Evolutionary conservation across 768 basidiomycete genomes (phyloP), one percentile per base, ranked within the genome.

Genomic region (Collybiopsis confluens): DNA sequence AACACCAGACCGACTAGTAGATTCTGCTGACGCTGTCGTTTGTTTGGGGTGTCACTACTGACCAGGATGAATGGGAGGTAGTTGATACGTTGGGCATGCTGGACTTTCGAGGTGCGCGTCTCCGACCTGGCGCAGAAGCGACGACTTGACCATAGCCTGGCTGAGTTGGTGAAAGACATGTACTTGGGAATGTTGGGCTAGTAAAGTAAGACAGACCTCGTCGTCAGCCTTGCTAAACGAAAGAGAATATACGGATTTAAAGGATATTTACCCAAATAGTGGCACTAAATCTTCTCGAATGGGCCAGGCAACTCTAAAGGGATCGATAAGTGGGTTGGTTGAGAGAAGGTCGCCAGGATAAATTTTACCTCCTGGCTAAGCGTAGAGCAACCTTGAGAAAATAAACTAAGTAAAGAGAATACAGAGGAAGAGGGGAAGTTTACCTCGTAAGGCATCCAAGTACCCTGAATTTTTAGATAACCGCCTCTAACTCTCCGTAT

Each of bases 401-500:
- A 33, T 13, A 6, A n/a, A 6, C 30, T 33, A 62, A 59, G 52
- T 37, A 35, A 47, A 50, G 15, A 58, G 57, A 37, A 45, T 46
- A 37, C 16, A 20, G 6, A 37, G 28, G 15, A 48, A 47, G 13
- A 35, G 28, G 28, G 37, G 38, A 36, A 24, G 65, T 78, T 57
- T 60, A 88, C 87, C 76, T 90, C 91, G 69, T 88, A 93, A 30
- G 91, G 91, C 85, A 93, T 89, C 92, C 92, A 94, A 20, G 92
- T 92, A 28, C 92, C 92, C 64, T 94, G 92, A 41, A 94, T 92
- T 73, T 93, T 92, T 56, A 94, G 80, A 71, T 90, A 91, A 47
- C 90, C 89, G 54, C 90, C 91, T 43, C 90, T 83, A 28, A 94
- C 90, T 56, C 90, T 80, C 54, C 91, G 85, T 63, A 92, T 83